Evolutionary conservation across 371 early-diverging fungal species (phyloP).

Genomic region (Funneliformis caledonium): DNA sequence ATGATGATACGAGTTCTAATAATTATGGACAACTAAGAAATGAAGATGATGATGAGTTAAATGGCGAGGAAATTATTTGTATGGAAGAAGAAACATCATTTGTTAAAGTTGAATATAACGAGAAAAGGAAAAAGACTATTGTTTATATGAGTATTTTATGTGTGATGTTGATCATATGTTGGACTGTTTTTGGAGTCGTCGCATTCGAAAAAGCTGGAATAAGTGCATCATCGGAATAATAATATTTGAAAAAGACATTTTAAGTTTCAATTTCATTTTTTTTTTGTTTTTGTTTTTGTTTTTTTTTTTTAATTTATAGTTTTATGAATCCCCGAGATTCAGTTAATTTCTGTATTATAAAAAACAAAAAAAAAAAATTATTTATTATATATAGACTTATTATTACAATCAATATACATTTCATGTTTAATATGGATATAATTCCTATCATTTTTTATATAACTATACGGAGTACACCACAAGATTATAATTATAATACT

Average conservation of each 20-base stretch:
- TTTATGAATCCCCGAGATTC: no score
- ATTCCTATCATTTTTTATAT: no score
- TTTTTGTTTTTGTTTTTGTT: no score
- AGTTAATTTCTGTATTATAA: no score
- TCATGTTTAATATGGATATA: no score
- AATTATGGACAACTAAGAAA: slow-evolving; percentile 48
- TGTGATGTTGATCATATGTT: slow-evolving; percentile 7
- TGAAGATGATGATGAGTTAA: slow-evolving; percentile 42
- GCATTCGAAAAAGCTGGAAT: slow-evolving; percentile 30
- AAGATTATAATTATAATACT: no score
- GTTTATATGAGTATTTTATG: slow-evolving; percentile 26
- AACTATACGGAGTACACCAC: no score
- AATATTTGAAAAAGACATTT: neutral
- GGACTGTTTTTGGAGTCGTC: slow-evolving; percentile 29
- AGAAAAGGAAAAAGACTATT: slow-evolving; percentile 3
- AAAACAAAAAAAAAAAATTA: no score
- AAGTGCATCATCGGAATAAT: slow-evolving; percentile 2
- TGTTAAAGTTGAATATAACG: neutral
- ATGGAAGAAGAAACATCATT: slow-evolving; percentile 15
- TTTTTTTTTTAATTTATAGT: no score
- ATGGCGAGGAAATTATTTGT: slow-evolving; percentile 24
- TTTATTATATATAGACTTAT: no score
- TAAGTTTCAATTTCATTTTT: no score
- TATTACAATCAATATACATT: no score
- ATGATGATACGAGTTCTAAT: slow-evolving; percentile 31